Conservation (phyloP, 2,329 filamentous ascomycete species). For the Hirsutella minnesotensis region DNA sequence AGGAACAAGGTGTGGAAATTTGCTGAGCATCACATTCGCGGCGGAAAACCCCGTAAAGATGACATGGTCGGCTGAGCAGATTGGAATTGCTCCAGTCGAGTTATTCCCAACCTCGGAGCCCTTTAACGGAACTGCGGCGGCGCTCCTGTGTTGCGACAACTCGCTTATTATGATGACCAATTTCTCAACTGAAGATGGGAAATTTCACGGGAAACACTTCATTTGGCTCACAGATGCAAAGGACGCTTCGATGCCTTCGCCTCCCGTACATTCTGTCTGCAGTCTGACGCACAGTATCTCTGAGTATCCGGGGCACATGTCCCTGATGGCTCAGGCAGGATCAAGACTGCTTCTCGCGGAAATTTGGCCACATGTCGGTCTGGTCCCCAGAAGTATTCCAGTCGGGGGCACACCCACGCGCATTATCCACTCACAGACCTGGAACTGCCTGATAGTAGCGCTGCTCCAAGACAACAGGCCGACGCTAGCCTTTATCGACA, state of each 20-base stretch:
- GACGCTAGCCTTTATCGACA: conserved; percentile 44
- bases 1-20: conserved; percentile 40
- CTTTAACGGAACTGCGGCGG: conserved; percentile 14
- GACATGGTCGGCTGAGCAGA: conserved; percentile 16
- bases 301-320: conserved; percentile 23
- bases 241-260: conserved; percentile 31
- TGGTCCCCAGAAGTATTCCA: conserved; percentile 37
- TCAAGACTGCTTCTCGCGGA: conserved; percentile 40
- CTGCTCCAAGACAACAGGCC: conserved; percentile 29
- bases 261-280: conserved; percentile 35
- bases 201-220: conserved; percentile 28
- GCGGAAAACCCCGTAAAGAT: conserved; percentile 10
- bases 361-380: conserved; percentile 30
- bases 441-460: conserved; percentile 43
- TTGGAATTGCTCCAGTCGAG: conserved; percentile 24
- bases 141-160: conserved; percentile 37
- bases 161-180: conserved; percentile 30
- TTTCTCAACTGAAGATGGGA: conserved; percentile 15
- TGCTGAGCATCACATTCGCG: conserved; percentile 27
- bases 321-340: conserved; percentile 38
- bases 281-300: conserved; percentile 29
- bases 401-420: conserved; percentile 36
- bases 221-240: conserved; percentile 41
- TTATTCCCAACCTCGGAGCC: conserved; percentile 16
- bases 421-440: conserved; percentile 40